Evolutionary conservation across 108 stramenopile species (phyloP), one percentile per base, ranked within the genome.

Genomic region (Nitzschia palea): DNA sequence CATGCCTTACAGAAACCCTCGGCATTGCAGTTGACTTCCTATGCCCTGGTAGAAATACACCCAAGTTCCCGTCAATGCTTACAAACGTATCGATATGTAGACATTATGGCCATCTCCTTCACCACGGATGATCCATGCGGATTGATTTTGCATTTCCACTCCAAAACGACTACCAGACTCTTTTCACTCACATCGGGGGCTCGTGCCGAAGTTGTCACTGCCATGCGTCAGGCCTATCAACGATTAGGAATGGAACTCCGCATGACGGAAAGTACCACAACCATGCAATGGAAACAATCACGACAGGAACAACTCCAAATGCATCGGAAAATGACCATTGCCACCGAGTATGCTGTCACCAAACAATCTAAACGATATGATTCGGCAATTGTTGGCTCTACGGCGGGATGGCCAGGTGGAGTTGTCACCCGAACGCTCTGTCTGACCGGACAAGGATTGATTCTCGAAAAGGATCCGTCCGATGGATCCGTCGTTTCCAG

Each of bases 281-380:
- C 67, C 3, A 30, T 63, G 14, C 48, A 71, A 32, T 83, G 77
- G 78, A 69, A 74, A 44, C 63, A 65, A 8, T 33, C 23, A 31
- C 43, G 55, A 23, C 48, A 61, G n/a, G 58, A 67, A 29, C 65
- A 60, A 42, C 56, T 77, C 48, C 58, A 72, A 15, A 14, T 42
- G n/a, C 65, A 65, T 27, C 66, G 52, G 10, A 47, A 67, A 17
- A 26, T 56, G 42, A 44, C 68, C 1, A 60, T 80, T 45, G 83
- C 71, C 23, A 74, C 69, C 1, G 66, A 72, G 48, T 84, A 76
- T 70, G 17, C 54, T 18, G 83, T 84, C 3, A 72, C 71, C 47
- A 84, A 84, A 47, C 25, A 63, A 47, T 80, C 79, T 1, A 35
- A 23, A 53, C 83, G 83, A 12, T 79, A 84, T 53, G 69, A 84